Evolutionary conservation across 2,329 filamentous ascomycete genomes (phyloP).

Genomic region (Clarireedia hainanense): DNA sequence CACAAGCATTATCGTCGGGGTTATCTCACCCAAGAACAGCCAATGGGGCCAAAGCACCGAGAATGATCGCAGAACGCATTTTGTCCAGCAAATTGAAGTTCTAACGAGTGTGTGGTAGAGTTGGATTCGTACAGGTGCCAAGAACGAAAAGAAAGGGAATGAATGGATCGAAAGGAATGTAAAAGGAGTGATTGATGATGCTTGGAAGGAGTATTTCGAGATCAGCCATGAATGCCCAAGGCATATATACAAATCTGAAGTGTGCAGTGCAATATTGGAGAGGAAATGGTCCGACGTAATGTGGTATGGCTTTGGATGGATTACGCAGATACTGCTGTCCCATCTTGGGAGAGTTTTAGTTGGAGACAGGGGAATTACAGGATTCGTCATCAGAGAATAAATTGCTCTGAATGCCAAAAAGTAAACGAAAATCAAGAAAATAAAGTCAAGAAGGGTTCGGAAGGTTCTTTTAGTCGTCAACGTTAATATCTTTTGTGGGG

Average conservation of each 20-base stretch:
- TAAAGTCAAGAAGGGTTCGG: too few species aligned
- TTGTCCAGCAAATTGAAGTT: conserved; percentile 3
- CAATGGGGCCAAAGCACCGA: conserved; percentile 11
- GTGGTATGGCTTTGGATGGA: too few species aligned
- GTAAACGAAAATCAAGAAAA: too few species aligned
- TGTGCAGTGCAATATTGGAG: background rate
- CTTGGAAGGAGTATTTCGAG: background rate
- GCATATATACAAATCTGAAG: background rate
- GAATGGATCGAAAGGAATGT: background rate
- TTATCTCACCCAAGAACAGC: conserved; percentile 13
- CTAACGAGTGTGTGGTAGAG: background rate
- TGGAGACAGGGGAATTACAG: too few species aligned
- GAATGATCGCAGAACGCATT: conserved; percentile 14
- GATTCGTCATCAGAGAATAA: too few species aligned
- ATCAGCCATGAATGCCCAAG: too few species aligned
- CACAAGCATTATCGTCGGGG: conserved; percentile 13
- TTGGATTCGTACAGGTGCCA: background rate
- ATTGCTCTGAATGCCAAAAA: too few species aligned
- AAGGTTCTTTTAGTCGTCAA: too few species aligned
- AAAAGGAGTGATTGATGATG: background rate
- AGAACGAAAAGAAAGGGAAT: background rate
- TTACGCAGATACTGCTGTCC: too few species aligned
- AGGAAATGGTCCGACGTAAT: too few species aligned
- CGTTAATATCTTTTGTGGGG: too few species aligned
- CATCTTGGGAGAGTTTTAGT: too few species aligned